These are phyloP conservation scores for Russula earlei DNA, from an alignment of 768 basidiomycete genomes.

Conservation along the genomic window DNA sequence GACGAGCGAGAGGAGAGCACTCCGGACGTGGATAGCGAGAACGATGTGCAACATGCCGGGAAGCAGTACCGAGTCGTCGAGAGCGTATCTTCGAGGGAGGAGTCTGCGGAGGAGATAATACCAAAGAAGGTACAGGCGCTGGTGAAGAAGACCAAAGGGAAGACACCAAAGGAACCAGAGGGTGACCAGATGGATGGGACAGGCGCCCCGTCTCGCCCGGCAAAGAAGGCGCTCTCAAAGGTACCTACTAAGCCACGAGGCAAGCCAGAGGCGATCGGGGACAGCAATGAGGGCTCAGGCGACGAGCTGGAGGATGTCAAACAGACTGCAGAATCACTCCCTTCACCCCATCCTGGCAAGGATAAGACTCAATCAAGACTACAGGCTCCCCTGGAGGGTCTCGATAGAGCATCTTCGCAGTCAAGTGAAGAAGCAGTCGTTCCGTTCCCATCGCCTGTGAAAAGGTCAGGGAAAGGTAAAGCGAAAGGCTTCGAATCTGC, in stretches of 20 bases:
- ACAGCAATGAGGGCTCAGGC: background rate
- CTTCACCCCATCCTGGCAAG: constrained; percentile 10
- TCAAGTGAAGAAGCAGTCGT: background rate
- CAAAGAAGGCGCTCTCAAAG: background rate
- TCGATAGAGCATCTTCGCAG: constrained; percentile 1
- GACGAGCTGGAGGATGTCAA: background rate
- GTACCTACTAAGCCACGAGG: background rate
- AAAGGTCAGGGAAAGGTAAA: background rate
- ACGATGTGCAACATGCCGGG: background rate
- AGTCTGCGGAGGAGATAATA: background rate
- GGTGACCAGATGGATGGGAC: constrained; percentile 8
- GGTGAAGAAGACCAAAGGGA: constrained; percentile 1
- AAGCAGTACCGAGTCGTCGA: constrained; percentile 1
- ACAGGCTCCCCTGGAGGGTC: background rate
- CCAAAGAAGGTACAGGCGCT: background rate
- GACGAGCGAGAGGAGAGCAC: constrained; percentile 10
- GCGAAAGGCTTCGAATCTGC: background rate
- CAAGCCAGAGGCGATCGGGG: constrained; percentile 1
- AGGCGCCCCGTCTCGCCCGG: background rate
- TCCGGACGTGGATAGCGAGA: constrained; percentile 2
- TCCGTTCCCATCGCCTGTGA: background rate
- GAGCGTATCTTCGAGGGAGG: constrained; percentile 3
- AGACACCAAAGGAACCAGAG: constrained; percentile 1
- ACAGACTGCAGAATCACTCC: constrained; percentile 18
- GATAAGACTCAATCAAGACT: background rate